Percentiles rank a stretch among this genome's conserved stretches.
Evolutionary conservation across 192 early-diverging fungal species (phyloP).

Genomic region (Coemansia biformis): DNA sequence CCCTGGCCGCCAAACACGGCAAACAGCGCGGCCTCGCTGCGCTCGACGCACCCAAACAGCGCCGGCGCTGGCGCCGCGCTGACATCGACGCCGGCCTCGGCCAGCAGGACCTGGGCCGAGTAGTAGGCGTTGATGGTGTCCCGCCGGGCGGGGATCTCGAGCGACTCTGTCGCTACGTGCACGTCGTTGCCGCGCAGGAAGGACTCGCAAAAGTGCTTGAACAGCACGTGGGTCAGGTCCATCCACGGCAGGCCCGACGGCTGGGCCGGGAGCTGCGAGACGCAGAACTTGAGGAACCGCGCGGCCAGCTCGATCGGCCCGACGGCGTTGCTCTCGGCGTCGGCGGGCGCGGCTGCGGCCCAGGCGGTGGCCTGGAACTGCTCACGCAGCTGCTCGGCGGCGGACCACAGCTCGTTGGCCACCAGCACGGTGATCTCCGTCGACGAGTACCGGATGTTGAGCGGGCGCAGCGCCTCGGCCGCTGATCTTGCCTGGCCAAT

Average conservation of each 20-base stretch:
- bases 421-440: conserved; percentile 78
- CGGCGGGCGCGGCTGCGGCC: conserved; percentile 37
- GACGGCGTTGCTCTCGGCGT: conserved; percentile 55
- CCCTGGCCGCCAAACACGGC: conserved; percentile 97
- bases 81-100: conserved; percentile 11
- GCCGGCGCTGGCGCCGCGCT: conserved; percentile 48
- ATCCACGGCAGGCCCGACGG: conserved; percentile 53
- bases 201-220: conserved; percentile 65
- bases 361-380: conserved; percentile 54
- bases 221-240: conserved; percentile 66
- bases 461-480: conserved; percentile 59
- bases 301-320: conserved; percentile 68
- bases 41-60: conserved; percentile 60
- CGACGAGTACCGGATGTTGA: conserved; percentile 71
- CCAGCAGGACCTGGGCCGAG: conserved; percentile 63
- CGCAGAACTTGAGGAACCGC: conserved; percentile 66
- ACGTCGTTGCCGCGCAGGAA: conserved; percentile 80
- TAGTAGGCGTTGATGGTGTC: conserved; percentile 73
- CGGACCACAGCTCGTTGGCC: conserved; percentile 79
- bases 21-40: conserved; percentile 60
- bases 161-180: conserved; percentile 65
- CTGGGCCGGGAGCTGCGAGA: conserved; percentile 36
- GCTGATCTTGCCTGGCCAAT: conserved; percentile 35
- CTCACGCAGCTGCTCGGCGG: conserved; percentile 80
- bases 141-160: conserved; percentile 54